Evolutionary conservation across 352 stramenopile species (phyloP).

Genomic region (Phytophthora agathidicida): DNA sequence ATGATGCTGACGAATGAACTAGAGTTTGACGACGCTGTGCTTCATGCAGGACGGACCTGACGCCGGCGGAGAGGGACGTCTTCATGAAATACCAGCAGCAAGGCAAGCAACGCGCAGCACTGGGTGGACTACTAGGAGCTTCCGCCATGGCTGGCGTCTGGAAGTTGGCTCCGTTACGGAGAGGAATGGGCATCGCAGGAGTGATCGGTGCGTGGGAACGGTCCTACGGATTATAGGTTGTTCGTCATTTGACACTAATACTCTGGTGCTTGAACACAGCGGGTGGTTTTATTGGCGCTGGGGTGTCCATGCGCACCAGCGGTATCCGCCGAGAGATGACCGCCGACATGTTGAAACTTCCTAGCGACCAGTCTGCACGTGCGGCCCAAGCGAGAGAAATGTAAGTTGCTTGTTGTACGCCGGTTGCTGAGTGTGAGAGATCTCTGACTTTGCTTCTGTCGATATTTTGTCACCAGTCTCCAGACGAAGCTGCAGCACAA

Average conservation of each 20-base stretch:
- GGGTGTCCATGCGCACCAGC: conserved; percentile 5
- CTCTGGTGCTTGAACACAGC: no score
- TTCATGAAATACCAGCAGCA: conserved; percentile 9
- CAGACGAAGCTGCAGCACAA: conserved; percentile 17
- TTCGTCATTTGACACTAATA: no score
- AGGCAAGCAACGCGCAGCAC: not conserved
- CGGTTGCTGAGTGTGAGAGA: not conserved
- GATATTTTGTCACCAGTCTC: conserved; percentile 8
- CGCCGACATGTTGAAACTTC: conserved; percentile 7
- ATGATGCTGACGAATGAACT: no score
- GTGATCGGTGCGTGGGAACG: conserved; percentile 11
- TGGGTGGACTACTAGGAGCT: conserved; percentile 7
- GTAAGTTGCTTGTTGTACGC: not conserved
- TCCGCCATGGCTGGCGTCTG: conserved; percentile 12
- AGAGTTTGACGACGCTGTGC: no score
- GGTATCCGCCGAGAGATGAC: conserved; percentile 9
- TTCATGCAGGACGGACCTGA: conserved; percentile 6
- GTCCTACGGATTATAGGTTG: no score
- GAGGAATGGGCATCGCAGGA: conserved; percentile 5
- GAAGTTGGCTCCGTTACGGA: conserved; percentile 10
- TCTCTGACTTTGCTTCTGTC: not conserved
- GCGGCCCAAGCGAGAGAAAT: conserved; percentile 14
- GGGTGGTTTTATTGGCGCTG: conserved; percentile 7
- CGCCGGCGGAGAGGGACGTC: conserved; percentile 10
- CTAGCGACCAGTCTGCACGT: conserved; percentile 3